A percentile compares a stretch with the other conserved stretches of the same genome.
These are phyloP conservation scores for Aspergillus olivimuriae DNA, from an alignment of 495 filamentous ascomycete species.

Conservation along the genomic window DNA sequence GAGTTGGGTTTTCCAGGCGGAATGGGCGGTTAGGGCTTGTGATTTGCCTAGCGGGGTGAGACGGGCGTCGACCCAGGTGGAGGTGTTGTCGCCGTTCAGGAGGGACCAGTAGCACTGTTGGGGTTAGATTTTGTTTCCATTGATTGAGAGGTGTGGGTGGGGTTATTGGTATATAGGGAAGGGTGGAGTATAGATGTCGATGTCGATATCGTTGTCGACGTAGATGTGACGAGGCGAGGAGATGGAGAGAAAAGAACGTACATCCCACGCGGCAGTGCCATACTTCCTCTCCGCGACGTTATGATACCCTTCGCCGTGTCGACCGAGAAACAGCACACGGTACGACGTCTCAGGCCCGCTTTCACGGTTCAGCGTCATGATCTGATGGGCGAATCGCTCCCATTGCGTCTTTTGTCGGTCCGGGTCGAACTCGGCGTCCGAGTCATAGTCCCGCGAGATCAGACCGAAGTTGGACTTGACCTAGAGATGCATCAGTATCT, in stretches of 20 bases:
- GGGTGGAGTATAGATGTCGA: background rate
- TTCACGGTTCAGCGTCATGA: slow-evolving; percentile 47
- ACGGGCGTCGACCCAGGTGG: slow-evolving; percentile 66
- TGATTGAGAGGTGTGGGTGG: too few relatives aligned
- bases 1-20: slow-evolving; percentile 56
- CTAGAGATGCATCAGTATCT: too few relatives aligned
- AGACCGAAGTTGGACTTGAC: slow-evolving; percentile 58
- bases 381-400: slow-evolving; percentile 53
- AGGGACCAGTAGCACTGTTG: slow-evolving; percentile 64
- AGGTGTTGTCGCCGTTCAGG: slow-evolving; percentile 60
- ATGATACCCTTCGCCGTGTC: slow-evolving; percentile 70
- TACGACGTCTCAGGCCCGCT: slow-evolving; percentile 41
- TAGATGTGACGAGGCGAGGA: background rate
- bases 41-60: slow-evolving; percentile 56
- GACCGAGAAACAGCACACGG: slow-evolving; percentile 63
- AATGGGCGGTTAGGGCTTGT: slow-evolving; percentile 59
- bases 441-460: slow-evolving; percentile 47
- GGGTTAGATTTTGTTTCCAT: too few relatives aligned
- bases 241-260: slow-evolving; percentile 18
- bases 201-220: background rate
- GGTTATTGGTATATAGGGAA: too few relatives aligned
- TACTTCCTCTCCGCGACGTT: slow-evolving; percentile 61
- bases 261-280: slow-evolving; percentile 61
- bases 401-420: slow-evolving; percentile 50
- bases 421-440: slow-evolving; percentile 25